These are phyloP conservation scores for Parasarocladium wereldwijsianum DNA, from an alignment of 2,329 filamentous ascomycete species.

Conservation along the genomic window DNA sequence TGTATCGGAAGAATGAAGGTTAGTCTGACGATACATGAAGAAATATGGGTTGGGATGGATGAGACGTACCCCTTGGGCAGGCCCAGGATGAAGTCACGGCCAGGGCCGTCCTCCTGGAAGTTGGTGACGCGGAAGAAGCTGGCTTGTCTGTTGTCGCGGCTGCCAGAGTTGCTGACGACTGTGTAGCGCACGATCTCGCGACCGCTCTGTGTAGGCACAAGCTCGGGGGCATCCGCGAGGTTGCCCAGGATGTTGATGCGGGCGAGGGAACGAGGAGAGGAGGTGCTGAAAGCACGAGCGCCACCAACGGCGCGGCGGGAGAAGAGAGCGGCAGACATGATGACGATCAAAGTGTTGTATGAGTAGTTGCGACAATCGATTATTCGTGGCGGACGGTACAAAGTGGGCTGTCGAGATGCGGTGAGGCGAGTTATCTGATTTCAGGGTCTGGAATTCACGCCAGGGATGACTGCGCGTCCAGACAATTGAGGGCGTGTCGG, in stretches of 20 bases:
- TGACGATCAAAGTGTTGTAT: too few species aligned
- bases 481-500: too few species aligned
- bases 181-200: slow-evolving; percentile 64
- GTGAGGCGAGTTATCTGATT: too few species aligned
- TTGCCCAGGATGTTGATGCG: slow-evolving; percentile 79
- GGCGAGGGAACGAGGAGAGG: slow-evolving; percentile 50
- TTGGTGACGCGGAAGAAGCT: slow-evolving; percentile 75
- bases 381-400: too few species aligned
- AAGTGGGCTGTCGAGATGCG: too few species aligned
- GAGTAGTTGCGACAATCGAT: too few species aligned
- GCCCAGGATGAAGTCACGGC: slow-evolving; percentile 56
- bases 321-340: slow-evolving; percentile 35
- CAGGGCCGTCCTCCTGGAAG: slow-evolving; percentile 58
- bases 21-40: not conserved
- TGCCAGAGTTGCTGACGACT: slow-evolving; percentile 54
- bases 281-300: slow-evolving; percentile 64
- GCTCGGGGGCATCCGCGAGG: slow-evolving; percentile 65
- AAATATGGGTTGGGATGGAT: not conserved
- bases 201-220: slow-evolving; percentile 54
- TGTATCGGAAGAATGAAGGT: not conserved
- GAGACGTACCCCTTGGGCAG: slow-evolving; percentile 71
- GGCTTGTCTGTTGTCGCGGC: slow-evolving; percentile 54
- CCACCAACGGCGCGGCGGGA: slow-evolving; percentile 34
- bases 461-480: too few species aligned
- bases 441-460: too few species aligned